Base-by-base conservation (phyloP, 1,139 yeast species). In the Chernovozyma aurita region DNA sequence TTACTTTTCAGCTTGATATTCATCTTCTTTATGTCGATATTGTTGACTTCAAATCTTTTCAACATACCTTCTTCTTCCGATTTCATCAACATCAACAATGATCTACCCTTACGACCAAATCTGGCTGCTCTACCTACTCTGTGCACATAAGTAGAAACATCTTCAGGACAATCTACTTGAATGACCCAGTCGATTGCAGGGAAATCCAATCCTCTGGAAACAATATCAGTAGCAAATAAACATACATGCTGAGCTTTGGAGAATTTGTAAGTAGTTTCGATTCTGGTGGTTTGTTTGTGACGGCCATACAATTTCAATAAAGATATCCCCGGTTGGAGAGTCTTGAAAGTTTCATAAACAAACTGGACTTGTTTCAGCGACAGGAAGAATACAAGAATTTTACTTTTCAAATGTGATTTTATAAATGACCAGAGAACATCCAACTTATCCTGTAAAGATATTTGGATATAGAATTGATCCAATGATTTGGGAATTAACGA, bases 131-230 rank as follows among this genome's bases (percentile, higher is more conserved):
- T 78, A 1, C 99, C 99, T 3, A 88, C 98, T 53, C 99, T 73
- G 53, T 92, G 99, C 35, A 92, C 86, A 58, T 94, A 92, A 0
- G 98, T 94, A 22, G 94, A 94, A 1, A 83, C 78, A 58, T 90
- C 97, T 57, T 92, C 99, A 0, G 99, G 98, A 46, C 95, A 86
- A 59, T 92, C 99, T 0, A 88, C 76, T 59, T 92, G 99, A 11
- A 92, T 69, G 16, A 92, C 97, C 99, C 99, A 92, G 52, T 92
- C 97, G 38, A 92, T 87, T 1, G 95, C 84, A 1, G 99, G 98
- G 63, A 94, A 90, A 62, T 92, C 99, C 38, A 92, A 75, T 12
- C 99, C 99, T 57, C 99, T 73, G 1, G 99, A 97, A 21, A 90
- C 97, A 38, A 92, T 86, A 64, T 92, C 99, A 0, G 99, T 92